phyloP scores from a whole-genome alignment of 768 basidiomycete genomes.

The Boletus rubropictus region DNA sequence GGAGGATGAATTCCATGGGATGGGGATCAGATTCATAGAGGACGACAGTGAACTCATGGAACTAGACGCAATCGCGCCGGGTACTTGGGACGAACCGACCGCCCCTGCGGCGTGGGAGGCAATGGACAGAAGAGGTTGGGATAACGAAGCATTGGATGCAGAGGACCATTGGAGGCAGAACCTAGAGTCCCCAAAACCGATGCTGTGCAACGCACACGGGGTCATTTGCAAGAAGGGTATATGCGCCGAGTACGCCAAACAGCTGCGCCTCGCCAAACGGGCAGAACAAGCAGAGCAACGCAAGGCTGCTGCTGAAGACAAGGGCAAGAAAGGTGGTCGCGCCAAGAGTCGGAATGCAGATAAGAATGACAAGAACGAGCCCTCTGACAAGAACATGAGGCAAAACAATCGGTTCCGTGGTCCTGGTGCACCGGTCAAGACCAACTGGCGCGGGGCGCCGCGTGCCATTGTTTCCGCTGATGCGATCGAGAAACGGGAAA shows the following conservation, averaged over 20 bases:
- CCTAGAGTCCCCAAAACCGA: slow-evolving; percentile 6
- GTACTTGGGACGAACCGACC: slow-evolving; percentile 11
- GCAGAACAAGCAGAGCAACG: slow-evolving; percentile 18
- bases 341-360: slow-evolving; percentile 6
- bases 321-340: slow-evolving; percentile 18
- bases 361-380: slow-evolving; percentile 4
- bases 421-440: slow-evolving; percentile 28
- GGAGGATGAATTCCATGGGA: slow-evolving; percentile 28
- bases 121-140: slow-evolving; percentile 4
- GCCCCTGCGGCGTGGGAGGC: slow-evolving; percentile 2
- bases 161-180: slow-evolving; percentile 18
- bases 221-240: slow-evolving; percentile 35
- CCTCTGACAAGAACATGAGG: background rate
- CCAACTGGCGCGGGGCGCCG: slow-evolving; percentile 27
- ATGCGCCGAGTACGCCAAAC: slow-evolving; percentile 30
- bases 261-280: slow-evolving; percentile 17
- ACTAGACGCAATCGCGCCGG: slow-evolving; percentile 25
- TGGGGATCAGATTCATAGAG: slow-evolving; percentile 14
- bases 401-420: slow-evolving; percentile 24
- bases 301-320: slow-evolving; percentile 11
- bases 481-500: slow-evolving; percentile 22
- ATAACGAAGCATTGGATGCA: slow-evolving; percentile 18
- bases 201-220: slow-evolving; percentile 30
- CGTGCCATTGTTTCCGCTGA: slow-evolving; percentile 25
- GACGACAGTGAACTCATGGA: slow-evolving; percentile 12